phyloP scores from a whole-genome alignment of 768 basidiomycete species.

The Kondoa subrosea region DNA sequence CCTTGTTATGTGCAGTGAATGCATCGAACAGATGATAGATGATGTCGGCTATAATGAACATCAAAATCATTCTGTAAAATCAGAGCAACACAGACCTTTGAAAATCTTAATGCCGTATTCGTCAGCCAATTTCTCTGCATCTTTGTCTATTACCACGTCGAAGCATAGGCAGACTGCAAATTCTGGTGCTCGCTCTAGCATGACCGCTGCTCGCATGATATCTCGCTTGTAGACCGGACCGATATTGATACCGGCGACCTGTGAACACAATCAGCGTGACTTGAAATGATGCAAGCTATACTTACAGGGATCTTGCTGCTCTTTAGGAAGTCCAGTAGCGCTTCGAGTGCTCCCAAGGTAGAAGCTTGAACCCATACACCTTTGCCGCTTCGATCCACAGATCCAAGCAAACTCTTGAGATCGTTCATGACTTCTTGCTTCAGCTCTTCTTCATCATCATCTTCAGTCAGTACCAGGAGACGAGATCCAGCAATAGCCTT shows the following conservation, averaged over 20 bases:
- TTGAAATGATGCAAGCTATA: not conserved
- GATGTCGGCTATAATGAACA: slow-evolving; percentile 59
- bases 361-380: slow-evolving; percentile 97
- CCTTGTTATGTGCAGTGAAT: slow-evolving; percentile 82
- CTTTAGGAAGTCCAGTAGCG: slow-evolving; percentile 86
- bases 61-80: not conserved
- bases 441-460: slow-evolving; percentile 90
- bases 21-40: slow-evolving; percentile 96
- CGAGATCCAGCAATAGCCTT: slow-evolving; percentile 96
- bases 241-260: slow-evolving; percentile 86
- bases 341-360: slow-evolving; percentile 91
- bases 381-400: slow-evolving; percentile 83
- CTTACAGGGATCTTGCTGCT: slow-evolving; percentile 67
- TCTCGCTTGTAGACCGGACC: slow-evolving; percentile 93
- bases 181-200: slow-evolving; percentile 92
- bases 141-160: slow-evolving; percentile 84
- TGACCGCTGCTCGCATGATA: slow-evolving; percentile 74
- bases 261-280: not conserved
- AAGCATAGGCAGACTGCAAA: slow-evolving; percentile 90
- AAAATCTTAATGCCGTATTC: slow-evolving; percentile 88
- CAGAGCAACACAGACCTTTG: slow-evolving; percentile 46
- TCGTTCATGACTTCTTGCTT: slow-evolving; percentile 95
- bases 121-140: slow-evolving; percentile 75
- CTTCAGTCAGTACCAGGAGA: slow-evolving; percentile 75
- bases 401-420: slow-evolving; percentile 67